Percentiles rank a stretch among this genome's conserved stretches.
Conservation (phyloP, 2,329 filamentous ascomycete genomes). For the Colletotrichum spaethianum region DNA sequence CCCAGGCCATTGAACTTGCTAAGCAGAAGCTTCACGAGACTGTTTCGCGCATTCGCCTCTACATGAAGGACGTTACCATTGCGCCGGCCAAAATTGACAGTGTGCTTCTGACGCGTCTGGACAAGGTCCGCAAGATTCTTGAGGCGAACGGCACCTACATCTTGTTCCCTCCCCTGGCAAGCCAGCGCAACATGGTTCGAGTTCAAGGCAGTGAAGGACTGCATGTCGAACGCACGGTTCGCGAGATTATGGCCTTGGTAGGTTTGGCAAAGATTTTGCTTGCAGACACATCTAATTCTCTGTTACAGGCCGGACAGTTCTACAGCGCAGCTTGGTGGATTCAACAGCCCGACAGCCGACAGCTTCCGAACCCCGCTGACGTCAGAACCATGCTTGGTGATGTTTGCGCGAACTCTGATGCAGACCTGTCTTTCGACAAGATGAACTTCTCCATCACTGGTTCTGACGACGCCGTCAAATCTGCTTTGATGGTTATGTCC, state of each 20-base stretch:
- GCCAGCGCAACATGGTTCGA: conserved; percentile 85
- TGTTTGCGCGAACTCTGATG: conserved; percentile 96
- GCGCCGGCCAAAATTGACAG: conserved; percentile 95
- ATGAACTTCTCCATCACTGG: conserved; percentile 94
- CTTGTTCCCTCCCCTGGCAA: conserved; percentile 89
- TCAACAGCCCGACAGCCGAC: conserved; percentile 50
- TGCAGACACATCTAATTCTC: conserved; percentile 44
- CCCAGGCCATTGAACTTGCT: conserved; percentile 86
- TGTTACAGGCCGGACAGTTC: conserved; percentile 86
- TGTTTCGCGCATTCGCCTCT: conserved; percentile 84
- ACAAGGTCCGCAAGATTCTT: conserved; percentile 98
- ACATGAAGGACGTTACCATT: conserved; percentile 92
- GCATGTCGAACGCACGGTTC: conserved; percentile 93
- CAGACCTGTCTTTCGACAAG: conserved; percentile 95
- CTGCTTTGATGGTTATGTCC: conserved; percentile 93
- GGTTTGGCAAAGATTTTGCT: conserved; percentile 51
- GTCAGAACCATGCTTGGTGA: conserved; percentile 93
- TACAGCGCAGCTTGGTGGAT: conserved; percentile 97
- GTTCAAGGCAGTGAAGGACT: conserved; percentile 95
- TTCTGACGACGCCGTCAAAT: conserved; percentile 96
- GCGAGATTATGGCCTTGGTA: conserved; percentile 95
- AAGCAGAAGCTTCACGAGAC: conserved; percentile 94
- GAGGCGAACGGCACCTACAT: conserved; percentile 97
- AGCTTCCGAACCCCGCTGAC: conserved; percentile 76
- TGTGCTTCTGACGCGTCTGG: conserved; percentile 89